Evolutionary conservation across 129 eudicot genomes (phyloP), one percentile per base, ranked within the genome.

Genomic region (Flaveria robusta): DNA sequence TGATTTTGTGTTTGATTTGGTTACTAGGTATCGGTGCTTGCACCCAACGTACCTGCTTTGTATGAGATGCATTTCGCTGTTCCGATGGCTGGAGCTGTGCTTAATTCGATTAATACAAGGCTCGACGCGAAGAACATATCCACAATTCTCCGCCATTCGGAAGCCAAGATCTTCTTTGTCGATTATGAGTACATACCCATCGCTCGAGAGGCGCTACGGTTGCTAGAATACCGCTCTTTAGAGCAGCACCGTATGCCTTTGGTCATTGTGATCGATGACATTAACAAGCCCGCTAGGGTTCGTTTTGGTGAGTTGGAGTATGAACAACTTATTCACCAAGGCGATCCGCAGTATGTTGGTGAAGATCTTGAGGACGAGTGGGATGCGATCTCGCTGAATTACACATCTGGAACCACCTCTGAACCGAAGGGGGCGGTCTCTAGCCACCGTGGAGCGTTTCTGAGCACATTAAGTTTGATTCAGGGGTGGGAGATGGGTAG

Each of bases 11-110:
- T 18, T 34, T 37, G 39, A 47, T 50, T 67, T 0, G 19, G 72
- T 26, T 60, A 19, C 0, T 43, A 90, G 96, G 90, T 90, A 1
- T 90, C 96, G 0, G 91, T 90, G 19, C 45, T 90, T 55, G 93
- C 96, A 9, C 96, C 96, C 5, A 90, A 90, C 29, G 55, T 79
- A 34, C 92, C 96, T 13, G 96, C 92, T 9, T 6, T 87, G 71
- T 90, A 87, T 37, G 96, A 90, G 83, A 80, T 87, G 88, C 96
- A 89, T 66, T 89, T 86, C 42, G 89, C 96, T 0, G 88, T 89
- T 9, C 96, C 91, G 1, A 89, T 89, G 92, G 91, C 96, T 0
- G 96, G 96, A n/a, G 96, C 88, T 0, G 90, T 90, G 26, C 89
- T 90, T 26, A 90, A 85, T 51, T 55, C 97, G 31, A 84, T 91